A percentile compares a stretch with the other conserved stretches of the same genome.
Evolutionary conservation across 2,329 filamentous ascomycete genomes (phyloP).

Genomic region (Didymella pinodella): DNA sequence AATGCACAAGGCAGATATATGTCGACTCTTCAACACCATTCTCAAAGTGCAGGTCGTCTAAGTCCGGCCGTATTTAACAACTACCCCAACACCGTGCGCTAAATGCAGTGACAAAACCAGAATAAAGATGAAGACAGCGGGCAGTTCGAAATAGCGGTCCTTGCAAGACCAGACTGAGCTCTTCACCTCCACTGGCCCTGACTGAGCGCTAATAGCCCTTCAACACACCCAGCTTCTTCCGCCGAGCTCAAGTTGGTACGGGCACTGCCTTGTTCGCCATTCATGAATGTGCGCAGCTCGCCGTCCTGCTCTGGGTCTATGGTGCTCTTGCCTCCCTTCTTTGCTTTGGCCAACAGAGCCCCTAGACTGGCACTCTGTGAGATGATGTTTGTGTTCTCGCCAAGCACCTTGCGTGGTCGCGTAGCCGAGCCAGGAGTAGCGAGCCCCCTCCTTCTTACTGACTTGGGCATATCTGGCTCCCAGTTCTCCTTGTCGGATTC

Average conservation of each 20-base stretch:
- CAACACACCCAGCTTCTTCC: slow-evolving; percentile 84
- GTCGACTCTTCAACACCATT: slow-evolving; percentile 9
- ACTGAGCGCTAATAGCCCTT: slow-evolving; percentile 85
- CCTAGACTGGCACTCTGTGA: slow-evolving; percentile 51
- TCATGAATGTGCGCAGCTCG: slow-evolving; percentile 79
- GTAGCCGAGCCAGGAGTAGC: slow-evolving; percentile 45
- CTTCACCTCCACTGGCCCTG: slow-evolving; percentile 81
- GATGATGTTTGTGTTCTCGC: slow-evolving; percentile 56
- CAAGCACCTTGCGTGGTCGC: slow-evolving; percentile 54
- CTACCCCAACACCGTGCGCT: slow-evolving; percentile 21
- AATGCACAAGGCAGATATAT: slow-evolving; percentile 3
- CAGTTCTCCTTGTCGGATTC: slow-evolving; percentile 98
- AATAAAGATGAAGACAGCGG: background rate
- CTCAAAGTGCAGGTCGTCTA: slow-evolving; percentile 6
- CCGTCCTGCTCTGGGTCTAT: slow-evolving; percentile 61
- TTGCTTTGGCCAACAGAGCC: slow-evolving; percentile 46
- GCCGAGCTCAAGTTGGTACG: slow-evolving; percentile 61
- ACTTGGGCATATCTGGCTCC: slow-evolving; percentile 56
- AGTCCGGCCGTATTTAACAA: slow-evolving; percentile 10
- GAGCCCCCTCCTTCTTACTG: slow-evolving; percentile 41
- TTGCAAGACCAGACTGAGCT: background rate
- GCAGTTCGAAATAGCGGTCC: background rate
- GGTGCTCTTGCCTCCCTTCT: slow-evolving; percentile 41
- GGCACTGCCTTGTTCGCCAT: slow-evolving; percentile 63
- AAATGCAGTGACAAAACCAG: slow-evolving; percentile 21